Evolutionary conservation across 768 basidiomycete species (phyloP).

Genomic region (Flagelloscypha sp.): DNA sequence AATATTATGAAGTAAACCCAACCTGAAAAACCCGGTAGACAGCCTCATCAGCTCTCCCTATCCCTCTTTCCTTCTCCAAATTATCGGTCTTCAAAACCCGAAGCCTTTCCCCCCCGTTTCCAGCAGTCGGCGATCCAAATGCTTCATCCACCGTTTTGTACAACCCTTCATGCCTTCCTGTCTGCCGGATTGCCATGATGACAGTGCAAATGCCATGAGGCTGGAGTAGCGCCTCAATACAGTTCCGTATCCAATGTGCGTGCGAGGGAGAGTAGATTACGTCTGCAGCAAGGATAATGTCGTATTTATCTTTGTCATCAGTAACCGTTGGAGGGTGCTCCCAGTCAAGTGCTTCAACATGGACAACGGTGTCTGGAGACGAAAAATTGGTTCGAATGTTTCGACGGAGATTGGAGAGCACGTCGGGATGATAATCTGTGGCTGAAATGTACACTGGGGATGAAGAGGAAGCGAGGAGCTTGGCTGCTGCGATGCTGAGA

Average conservation of each 20-base stretch:
- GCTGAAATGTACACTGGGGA: slow-evolving; percentile 38
- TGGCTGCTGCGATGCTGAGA: slow-evolving; percentile 61
- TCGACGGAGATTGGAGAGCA: slow-evolving; percentile 53
- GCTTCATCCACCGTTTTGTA: slow-evolving; percentile 45
- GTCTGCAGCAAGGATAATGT: slow-evolving; percentile 72
- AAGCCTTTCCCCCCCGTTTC: too few relatives aligned
- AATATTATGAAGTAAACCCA: too few relatives aligned
- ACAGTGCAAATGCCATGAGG: slow-evolving; percentile 73
- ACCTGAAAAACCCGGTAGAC: slow-evolving; percentile 65
- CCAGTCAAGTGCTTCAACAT: slow-evolving; percentile 64
- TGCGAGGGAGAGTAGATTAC: slow-evolving; percentile 70
- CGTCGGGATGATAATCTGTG: slow-evolving; percentile 74
- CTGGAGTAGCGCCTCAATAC: slow-evolving; percentile 49
- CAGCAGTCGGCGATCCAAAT: slow-evolving; percentile 37
- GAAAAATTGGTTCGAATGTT: slow-evolving; percentile 53
- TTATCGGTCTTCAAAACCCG: slow-evolving; percentile 39
- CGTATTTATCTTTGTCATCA: slow-evolving; percentile 39
- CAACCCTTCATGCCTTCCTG: slow-evolving; percentile 55
- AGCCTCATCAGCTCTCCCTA: slow-evolving; percentile 62
- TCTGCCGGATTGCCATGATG: slow-evolving; percentile 60
- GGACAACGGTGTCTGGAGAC: slow-evolving; percentile 20
- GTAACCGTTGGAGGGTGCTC: slow-evolving; percentile 29
- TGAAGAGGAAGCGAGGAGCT: slow-evolving; percentile 25
- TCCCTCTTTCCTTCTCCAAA: slow-evolving; percentile 45
- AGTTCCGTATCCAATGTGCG: slow-evolving; percentile 58